These are phyloP conservation scores for Begonia fuchsioides DNA, from an alignment of 306 rosid species.

Conservation along the genomic window DNA sequence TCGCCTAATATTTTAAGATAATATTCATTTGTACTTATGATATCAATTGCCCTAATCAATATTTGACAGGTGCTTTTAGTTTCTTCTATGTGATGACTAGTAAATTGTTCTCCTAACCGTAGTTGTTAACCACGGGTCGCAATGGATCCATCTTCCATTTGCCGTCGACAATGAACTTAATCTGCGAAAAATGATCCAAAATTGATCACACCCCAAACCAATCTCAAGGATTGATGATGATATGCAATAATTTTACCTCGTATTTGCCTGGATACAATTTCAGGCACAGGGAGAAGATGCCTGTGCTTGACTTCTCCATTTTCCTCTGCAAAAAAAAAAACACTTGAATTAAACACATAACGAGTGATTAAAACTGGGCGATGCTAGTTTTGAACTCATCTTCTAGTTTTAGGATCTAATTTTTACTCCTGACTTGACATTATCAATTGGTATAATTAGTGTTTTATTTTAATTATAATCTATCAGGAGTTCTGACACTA, in stretches of 20 bases:
- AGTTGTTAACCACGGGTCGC: slow-evolving; percentile 43
- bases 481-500: no score
- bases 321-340: slow-evolving; percentile 42
- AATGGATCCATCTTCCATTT: slow-evolving; percentile 79
- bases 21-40: no score
- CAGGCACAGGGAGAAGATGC: slow-evolving; percentile 52
- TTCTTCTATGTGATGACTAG: slow-evolving; percentile 27
- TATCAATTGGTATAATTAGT: no score
- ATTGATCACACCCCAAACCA: no score
- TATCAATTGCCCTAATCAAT: no score
- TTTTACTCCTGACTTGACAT: no score
- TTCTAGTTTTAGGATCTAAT: no score
- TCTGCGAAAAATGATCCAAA: slow-evolving; percentile 21
- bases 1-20: no score
- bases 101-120: slow-evolving; percentile 56
- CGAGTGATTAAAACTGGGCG: slow-evolving; percentile 6
- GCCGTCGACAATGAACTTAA: slow-evolving; percentile 90
- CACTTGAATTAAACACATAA: background rate
- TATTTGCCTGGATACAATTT: slow-evolving; percentile 87
- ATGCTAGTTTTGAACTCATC: background rate
- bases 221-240: no score
- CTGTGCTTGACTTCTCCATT: slow-evolving; percentile 54
- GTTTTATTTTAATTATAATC: no score
- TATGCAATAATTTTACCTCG: slow-evolving; percentile 31
- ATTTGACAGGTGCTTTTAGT: background rate